Evolutionary conservation across 495 filamentous ascomycete genomes (phyloP), one percentile per base, ranked within the genome.

Genomic region (Sabuloglossum arenarium): DNA sequence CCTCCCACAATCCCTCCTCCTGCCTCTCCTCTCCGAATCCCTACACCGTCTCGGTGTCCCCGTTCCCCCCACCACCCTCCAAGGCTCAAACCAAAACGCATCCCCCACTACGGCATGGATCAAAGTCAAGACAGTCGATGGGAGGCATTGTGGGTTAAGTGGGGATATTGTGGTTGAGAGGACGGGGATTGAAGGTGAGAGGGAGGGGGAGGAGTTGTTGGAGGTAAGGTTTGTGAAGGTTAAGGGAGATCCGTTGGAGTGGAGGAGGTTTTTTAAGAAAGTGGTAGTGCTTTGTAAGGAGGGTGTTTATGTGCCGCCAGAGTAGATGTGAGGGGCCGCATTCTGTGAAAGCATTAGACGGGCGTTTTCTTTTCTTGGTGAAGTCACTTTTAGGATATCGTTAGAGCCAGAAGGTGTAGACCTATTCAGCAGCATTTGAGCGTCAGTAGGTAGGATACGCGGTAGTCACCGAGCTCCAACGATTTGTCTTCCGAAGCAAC

Each of bases 231-330:
- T 99, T 66, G 76, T 94, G 59, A 99, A 99, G 68, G 76, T 82
- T 39, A 93, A 93, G 69, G 91, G 93, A 12, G 91, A 99, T 73
- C 93, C 93, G 11, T 67, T 99, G 30, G 91, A 96, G 74, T 99
- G 91, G 91, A 75, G 91, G 56, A 75, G 91, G 53, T 90, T 99
- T 65, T 99, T 99, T 74, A 99, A 96, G 70, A 86, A 83, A 67
- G 79, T 94, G 12, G 83, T 81, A 19, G 71, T 89, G 57, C 69
- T 89, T 29, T 91, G 88, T 70, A 83, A 82, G 66, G 88, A 94
- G 61, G 87, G 78, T 5, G 77, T 96, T 53, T 64, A 58, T 32
- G 42, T 69, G n/a, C 57, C 57, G 9, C 28, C 21, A 2, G 47
- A 51, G 24, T 51, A 29, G 34, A 23, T 5, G 9, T 47, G 19